A percentile compares a stretch with the other conserved stretches of the same genome.
These are phyloP conservation scores for Sporothrix luriei DNA, from an alignment of 2,329 filamentous ascomycete species.

Conservation along the genomic window DNA sequence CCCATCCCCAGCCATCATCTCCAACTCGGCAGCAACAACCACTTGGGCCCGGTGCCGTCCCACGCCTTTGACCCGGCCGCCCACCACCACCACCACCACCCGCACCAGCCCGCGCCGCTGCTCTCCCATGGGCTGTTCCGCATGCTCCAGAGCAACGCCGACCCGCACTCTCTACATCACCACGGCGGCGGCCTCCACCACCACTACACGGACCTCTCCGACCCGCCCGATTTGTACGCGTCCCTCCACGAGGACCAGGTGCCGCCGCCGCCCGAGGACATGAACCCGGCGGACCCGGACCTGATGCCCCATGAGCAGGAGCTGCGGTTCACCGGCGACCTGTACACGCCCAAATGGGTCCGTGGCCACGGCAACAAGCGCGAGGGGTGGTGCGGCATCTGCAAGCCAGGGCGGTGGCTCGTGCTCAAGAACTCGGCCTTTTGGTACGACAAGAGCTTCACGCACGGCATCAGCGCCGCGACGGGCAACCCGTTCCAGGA, in stretches of 20 bases:
- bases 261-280: constrained; percentile 75
- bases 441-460: constrained; percentile 92
- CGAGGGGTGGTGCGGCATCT: constrained; percentile 87
- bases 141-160: constrained; percentile 74
- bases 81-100: too few species aligned
- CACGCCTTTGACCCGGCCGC: constrained; percentile 52
- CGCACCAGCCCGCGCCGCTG: constrained; percentile 57
- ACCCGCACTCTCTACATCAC: constrained; percentile 66
- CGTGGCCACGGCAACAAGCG: constrained; percentile 84
- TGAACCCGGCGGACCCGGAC: constrained; percentile 76
- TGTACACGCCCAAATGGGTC: constrained; percentile 83
- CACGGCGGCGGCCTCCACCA: constrained; percentile 55
- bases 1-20: constrained; percentile 31
- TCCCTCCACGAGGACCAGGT: constrained; percentile 73
- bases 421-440: constrained; percentile 89
- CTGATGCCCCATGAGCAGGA: constrained; percentile 77
- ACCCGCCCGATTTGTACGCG: constrained; percentile 75
- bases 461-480: constrained; percentile 80
- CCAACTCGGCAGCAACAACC: constrained; percentile 22
- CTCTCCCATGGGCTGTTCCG: constrained; percentile 74
- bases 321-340: constrained; percentile 74
- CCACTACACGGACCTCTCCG: constrained; percentile 72
- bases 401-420: constrained; percentile 82
- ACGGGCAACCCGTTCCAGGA: constrained; percentile 78
- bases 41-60: constrained; percentile 39